Conservation (phyloP, 2,329 filamentous ascomycete species). For the Penicillium sp. region DNA sequence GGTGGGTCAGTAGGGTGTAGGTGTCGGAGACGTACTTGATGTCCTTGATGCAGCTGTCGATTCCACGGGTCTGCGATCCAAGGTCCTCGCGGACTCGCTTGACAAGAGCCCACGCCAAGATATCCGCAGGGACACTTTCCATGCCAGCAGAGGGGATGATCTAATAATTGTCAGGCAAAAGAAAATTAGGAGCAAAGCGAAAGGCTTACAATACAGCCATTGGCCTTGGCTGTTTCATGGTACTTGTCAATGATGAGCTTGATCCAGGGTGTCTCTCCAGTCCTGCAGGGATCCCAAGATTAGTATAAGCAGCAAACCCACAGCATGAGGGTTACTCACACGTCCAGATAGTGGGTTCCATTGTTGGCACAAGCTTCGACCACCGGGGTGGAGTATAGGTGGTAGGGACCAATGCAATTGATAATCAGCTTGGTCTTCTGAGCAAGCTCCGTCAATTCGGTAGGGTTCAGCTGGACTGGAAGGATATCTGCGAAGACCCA, state of each 20-base stretch:
- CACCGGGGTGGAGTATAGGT: slow-evolving; percentile 63
- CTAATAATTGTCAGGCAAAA: slow-evolving; percentile 30
- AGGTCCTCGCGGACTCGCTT: slow-evolving; percentile 54
- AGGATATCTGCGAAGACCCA: slow-evolving; percentile 41
- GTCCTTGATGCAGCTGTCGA: slow-evolving; percentile 55
- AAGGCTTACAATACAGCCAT: slow-evolving; percentile 58
- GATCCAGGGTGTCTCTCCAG: slow-evolving; percentile 66
- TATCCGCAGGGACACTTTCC: slow-evolving; percentile 62
- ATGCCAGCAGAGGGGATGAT: slow-evolving; percentile 62
- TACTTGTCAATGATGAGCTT: slow-evolving; percentile 63
- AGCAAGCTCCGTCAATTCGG: slow-evolving; percentile 53
- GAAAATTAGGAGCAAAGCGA: neutral
- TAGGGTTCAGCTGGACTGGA: slow-evolving; percentile 48
- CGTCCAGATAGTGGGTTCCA: slow-evolving; percentile 69
- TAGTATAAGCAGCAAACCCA: neutral
- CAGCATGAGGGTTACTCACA: slow-evolving; percentile 33
- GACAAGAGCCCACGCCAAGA: slow-evolving; percentile 54
- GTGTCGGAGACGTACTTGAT: slow-evolving; percentile 44
- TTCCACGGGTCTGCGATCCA: slow-evolving; percentile 51
- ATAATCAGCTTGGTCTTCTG: slow-evolving; percentile 60
- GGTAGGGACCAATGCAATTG: slow-evolving; percentile 64
- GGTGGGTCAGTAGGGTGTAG: neutral
- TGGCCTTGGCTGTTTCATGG: slow-evolving; percentile 59
- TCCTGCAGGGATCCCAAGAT: slow-evolving; percentile 35
- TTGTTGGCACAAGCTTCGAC: slow-evolving; percentile 64